Base-by-base conservation (phyloP, 805 yeast genomes). In the Diddensiella transvaalensis region DNA sequence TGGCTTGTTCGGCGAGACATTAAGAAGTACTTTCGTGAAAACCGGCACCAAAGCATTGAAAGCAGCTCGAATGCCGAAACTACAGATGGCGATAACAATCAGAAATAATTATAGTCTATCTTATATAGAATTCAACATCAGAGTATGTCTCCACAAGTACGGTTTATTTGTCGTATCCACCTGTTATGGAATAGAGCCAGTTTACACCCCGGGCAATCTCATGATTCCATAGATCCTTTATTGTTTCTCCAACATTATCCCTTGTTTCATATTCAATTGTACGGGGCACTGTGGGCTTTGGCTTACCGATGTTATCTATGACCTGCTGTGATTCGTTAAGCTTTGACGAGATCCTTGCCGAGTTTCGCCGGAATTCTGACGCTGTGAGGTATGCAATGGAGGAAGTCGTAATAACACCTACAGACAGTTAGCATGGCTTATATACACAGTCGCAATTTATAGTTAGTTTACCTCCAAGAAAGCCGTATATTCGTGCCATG, bases 161-260 rank as follows among this genome's bases (percentile, higher is more conserved):
- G n/a, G n/a, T n/a, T 17, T 35, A 42, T 11, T 23, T 38, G 10
- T 51, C 46, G 15, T 22, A 44, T 22, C 44, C 38, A 17, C 45
- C 42, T 36, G 74, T 44, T 13, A 45, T 22, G 11, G 57, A 59
- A 59, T 83, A 84, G 11, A 84, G 56, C 78, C 85, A 82, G 55
- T 80, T 79, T 19, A 82, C 86, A 50, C 77, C 75, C 39, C 69
- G 71, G 49, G 83, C 73, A 46, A 86, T 75, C 61, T 85, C 90
- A 40, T 78, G 80, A 60, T 86, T 83, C 95, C 95, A 86, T 37
- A 85, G 72, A 59, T 86, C 95, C 55, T 82, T 84, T 51, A 77
- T 70, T 0, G 89, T 82, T 63, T 87, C 89, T 6, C 59, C 59
- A 26, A 79, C 52, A 21, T 67, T 62, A 8, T 70, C 65, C 24